These are phyloP conservation scores for Myochromella boudieri DNA, from an alignment of 768 basidiomycete genomes.

Conservation along the genomic window DNA sequence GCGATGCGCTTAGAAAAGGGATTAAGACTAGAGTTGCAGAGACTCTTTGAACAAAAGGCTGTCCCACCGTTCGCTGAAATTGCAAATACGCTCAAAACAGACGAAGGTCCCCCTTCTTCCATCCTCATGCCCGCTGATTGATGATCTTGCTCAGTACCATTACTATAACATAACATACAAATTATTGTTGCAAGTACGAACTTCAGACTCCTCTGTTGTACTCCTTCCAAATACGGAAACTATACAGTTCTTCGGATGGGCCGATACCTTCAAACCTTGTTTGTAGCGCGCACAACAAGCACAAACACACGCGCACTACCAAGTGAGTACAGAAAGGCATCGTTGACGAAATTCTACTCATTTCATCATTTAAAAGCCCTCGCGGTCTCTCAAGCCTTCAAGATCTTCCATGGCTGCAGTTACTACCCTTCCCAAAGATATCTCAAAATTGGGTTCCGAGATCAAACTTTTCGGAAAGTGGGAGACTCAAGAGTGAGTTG, in stretches of 20 bases:
- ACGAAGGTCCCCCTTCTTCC: background rate
- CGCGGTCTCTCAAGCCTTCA: slow-evolving; percentile 34
- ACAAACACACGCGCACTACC: slow-evolving; percentile 45
- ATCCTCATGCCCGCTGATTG: background rate
- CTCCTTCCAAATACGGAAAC: slow-evolving; percentile 24
- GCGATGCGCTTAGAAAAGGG: slow-evolving; percentile 39
- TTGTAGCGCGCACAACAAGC: slow-evolving; percentile 40
- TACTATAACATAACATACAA: background rate
- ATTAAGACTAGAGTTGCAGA: slow-evolving; percentile 19
- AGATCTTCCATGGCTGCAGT: slow-evolving; percentile 58
- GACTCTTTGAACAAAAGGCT: slow-evolving; percentile 7
- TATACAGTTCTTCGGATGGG: slow-evolving; percentile 43
- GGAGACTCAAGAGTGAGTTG: slow-evolving; percentile 92
- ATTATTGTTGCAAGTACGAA: too few relatives aligned
- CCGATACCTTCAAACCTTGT: slow-evolving; percentile 45
- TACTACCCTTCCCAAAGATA: slow-evolving; percentile 78
- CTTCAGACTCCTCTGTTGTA: background rate
- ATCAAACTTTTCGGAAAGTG: slow-evolving; percentile 99
- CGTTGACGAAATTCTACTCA: slow-evolving; percentile 30
- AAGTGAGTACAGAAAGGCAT: slow-evolving; percentile 33
- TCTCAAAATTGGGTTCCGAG: slow-evolving; percentile 79
- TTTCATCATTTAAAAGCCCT: slow-evolving; percentile 22
- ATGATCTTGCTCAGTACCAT: background rate
- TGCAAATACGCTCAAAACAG: slow-evolving; percentile 13
- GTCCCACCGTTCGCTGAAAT: slow-evolving; percentile 11